These are phyloP conservation scores for Rhizopogon sp. DNA, from an alignment of 768 basidiomycete genomes.

Conservation along the genomic window DNA sequence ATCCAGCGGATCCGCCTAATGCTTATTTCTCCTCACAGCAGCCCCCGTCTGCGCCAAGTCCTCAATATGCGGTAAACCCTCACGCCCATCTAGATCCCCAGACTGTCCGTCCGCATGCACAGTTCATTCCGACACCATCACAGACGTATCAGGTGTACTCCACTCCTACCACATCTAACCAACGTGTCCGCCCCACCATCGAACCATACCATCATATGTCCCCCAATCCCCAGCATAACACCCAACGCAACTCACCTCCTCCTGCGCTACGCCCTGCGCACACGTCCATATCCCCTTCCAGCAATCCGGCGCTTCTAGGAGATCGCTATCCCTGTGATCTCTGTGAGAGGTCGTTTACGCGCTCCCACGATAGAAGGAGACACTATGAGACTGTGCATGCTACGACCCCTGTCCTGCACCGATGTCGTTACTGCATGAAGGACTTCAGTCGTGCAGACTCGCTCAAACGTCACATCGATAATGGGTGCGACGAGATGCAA, in stretches of 20 bases:
- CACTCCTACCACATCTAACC: slow-evolving; percentile 20
- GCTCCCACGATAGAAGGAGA: slow-evolving; percentile 77
- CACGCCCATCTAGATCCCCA: slow-evolving; percentile 13
- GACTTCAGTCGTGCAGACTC: slow-evolving; percentile 78
- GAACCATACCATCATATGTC: slow-evolving; percentile 38
- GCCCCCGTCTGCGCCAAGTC: neutral
- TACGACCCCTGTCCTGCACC: slow-evolving; percentile 57
- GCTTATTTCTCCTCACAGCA: slow-evolving; percentile 15
- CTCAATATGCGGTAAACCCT: neutral
- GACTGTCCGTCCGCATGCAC: slow-evolving; percentile 10
- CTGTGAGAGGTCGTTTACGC: slow-evolving; percentile 76
- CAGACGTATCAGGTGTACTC: slow-evolving; percentile 35
- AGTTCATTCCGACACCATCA: slow-evolving; percentile 48
- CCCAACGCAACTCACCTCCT: neutral
- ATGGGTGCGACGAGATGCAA: slow-evolving; percentile 69
- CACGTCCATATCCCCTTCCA: slow-evolving; percentile 12
- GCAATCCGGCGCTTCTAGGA: slow-evolving; percentile 29
- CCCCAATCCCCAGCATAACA: slow-evolving; percentile 31
- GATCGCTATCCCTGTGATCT: slow-evolving; percentile 70
- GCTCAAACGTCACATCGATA: slow-evolving; percentile 77
- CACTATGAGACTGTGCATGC: slow-evolving; percentile 77
- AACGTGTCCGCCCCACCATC: slow-evolving; percentile 23
- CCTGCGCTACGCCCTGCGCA: slow-evolving; percentile 10
- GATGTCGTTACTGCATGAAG: slow-evolving; percentile 70
- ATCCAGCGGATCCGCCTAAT: neutral